Evolutionary conservation across 352 stramenopile species (phyloP).

Genomic region (Phytophthora meadii): DNA sequence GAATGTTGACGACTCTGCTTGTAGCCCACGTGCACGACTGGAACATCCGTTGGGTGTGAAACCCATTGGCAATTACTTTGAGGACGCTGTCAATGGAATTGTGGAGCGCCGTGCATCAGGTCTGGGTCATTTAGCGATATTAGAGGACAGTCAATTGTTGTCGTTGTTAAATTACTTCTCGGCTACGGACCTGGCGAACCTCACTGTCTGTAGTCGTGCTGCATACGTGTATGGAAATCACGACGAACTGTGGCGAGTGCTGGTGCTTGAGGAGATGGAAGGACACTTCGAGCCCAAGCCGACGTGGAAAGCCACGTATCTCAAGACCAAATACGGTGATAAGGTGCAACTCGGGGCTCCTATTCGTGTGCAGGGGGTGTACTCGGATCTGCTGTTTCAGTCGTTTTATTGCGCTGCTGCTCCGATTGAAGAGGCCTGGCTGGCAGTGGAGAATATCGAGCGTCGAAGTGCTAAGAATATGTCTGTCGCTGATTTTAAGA

Average conservation of each 20-base stretch:
- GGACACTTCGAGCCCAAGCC: slow-evolving; percentile 52
- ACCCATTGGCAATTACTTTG: slow-evolving; percentile 83
- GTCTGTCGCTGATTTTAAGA: slow-evolving; percentile 65
- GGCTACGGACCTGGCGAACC: slow-evolving; percentile 51
- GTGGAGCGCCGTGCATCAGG: slow-evolving; percentile 62
- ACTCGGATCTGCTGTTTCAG: slow-evolving; percentile 90
- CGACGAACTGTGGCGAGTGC: slow-evolving; percentile 85
- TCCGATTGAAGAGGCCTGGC: slow-evolving; percentile 70
- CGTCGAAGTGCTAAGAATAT: slow-evolving; percentile 60
- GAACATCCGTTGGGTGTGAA: slow-evolving; percentile 84
- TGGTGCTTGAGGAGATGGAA: slow-evolving; percentile 83
- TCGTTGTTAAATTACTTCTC: slow-evolving; percentile 67
- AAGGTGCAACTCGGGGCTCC: slow-evolving; percentile 23
- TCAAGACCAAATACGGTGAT: slow-evolving; percentile 54
- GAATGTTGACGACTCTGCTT: not conserved
- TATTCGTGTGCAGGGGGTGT: slow-evolving; percentile 73
- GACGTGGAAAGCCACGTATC: slow-evolving; percentile 81
- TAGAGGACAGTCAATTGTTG: slow-evolving; percentile 76
- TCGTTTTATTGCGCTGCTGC: slow-evolving; percentile 81
- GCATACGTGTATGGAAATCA: slow-evolving; percentile 78
- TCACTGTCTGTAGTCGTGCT: slow-evolving; percentile 59
- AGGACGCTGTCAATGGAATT: slow-evolving; percentile 67
- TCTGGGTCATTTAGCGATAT: slow-evolving; percentile 55
- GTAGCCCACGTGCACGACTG: slow-evolving; percentile 29
- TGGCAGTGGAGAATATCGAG: slow-evolving; percentile 77